Conservation (phyloP, 352 stramenopile genomes). For the Pythium guiyangense region DNA sequence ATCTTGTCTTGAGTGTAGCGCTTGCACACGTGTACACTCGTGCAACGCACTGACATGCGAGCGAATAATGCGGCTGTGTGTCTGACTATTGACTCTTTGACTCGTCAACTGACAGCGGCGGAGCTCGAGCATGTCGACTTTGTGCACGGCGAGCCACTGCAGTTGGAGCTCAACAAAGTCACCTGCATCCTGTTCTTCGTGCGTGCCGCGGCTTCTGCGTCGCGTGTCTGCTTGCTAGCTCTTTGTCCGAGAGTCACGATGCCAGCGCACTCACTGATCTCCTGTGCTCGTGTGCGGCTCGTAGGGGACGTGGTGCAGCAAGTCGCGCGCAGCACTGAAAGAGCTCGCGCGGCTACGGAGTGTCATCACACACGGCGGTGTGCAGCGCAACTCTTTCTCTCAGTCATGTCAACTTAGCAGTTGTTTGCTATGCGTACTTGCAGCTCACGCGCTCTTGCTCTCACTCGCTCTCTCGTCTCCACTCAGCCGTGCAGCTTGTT, state of each 20-base stretch:
- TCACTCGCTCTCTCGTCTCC: background rate
- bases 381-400: background rate
- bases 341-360: conserved; percentile 40
- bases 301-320: conserved; percentile 60
- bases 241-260: no score
- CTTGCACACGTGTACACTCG: no score
- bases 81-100: background rate
- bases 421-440: background rate
- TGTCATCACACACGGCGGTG: conserved; percentile 29
- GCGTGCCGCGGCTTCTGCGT: background rate
- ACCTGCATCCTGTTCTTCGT: conserved; percentile 81
- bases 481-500: conserved; percentile 48
- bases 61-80: background rate
- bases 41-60: no score
- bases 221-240: background rate
- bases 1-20: no score
- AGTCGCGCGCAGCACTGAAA: conserved; percentile 45
- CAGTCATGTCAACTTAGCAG: background rate
- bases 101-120: conserved; percentile 19
- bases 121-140: conserved; percentile 48
- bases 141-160: conserved; percentile 39
- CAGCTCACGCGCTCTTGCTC: background rate
- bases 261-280: background rate
- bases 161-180: conserved; percentile 55
- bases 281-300: background rate